A percentile compares a stretch with the other conserved stretches of the same genome.
Evolutionary conservation across 2,329 filamentous ascomycete genomes (phyloP).

Genomic region (Diplodia sapinea): DNA sequence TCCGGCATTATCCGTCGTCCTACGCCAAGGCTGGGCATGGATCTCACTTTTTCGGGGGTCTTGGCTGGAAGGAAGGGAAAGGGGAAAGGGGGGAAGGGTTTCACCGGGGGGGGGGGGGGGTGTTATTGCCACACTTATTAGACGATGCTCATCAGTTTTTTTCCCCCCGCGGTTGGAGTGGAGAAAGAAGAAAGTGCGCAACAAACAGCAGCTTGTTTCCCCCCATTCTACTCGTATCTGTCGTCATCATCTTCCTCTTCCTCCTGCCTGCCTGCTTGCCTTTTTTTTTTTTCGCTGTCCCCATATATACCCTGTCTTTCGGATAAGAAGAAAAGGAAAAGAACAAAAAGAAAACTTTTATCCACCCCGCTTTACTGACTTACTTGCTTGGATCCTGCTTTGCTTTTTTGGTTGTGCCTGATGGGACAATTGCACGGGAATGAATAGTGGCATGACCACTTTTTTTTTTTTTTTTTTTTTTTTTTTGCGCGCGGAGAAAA

Average conservation of each 20-base stretch:
- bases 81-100: background rate
- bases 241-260: background rate
- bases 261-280: background rate
- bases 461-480: background rate
- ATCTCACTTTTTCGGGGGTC: background rate
- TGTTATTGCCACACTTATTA: background rate
- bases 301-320: background rate
- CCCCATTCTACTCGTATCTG: too few species aligned
- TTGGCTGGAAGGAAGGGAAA: background rate
- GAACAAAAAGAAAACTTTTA: background rate
- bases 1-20: background rate
- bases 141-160: background rate
- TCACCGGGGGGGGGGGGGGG: background rate
- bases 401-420: background rate
- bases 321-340: background rate
- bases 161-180: background rate
- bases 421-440: too few species aligned
- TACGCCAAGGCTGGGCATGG: slow-evolving; percentile 3
- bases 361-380: background rate
- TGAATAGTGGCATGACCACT: too few species aligned
- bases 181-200: background rate
- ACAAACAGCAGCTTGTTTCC: too few species aligned
- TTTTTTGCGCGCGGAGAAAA: background rate
- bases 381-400: background rate
- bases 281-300: background rate